Percentiles rank a stretch among this genome's conserved stretches.
Conservation (phyloP, 768 basidiomycete species). For the Coprinellus micaceus region DNA sequence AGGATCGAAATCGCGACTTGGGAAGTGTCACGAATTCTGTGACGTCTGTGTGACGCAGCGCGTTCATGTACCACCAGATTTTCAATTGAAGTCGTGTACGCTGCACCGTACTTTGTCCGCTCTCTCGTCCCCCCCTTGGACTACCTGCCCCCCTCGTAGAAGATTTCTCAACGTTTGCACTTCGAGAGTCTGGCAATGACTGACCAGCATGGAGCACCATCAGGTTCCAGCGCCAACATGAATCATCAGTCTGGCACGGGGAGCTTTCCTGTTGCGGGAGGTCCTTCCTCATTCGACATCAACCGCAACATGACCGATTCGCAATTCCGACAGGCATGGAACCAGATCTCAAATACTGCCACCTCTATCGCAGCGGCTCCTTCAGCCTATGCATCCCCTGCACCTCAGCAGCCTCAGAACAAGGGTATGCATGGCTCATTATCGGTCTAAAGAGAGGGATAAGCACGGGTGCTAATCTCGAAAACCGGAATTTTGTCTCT, state of each 20-base stretch:
- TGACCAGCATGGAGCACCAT: slow-evolving; percentile 21
- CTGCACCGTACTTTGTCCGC: neutral
- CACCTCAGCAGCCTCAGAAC: slow-evolving; percentile 31
- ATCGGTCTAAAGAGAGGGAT: neutral
- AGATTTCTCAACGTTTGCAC: neutral
- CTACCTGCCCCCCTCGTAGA: neutral
- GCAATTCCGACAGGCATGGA: slow-evolving; percentile 62
- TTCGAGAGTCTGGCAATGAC: slow-evolving; percentile 18
- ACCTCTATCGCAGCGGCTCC: slow-evolving; percentile 18
- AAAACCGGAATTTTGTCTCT: neutral
- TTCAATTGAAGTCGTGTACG: neutral
- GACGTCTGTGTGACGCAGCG: slow-evolving; percentile 10
- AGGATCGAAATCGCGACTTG: neutral
- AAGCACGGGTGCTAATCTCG: slow-evolving; percentile 1
- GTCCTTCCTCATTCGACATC: slow-evolving; percentile 27
- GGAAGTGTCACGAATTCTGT: neutral
- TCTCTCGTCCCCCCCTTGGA: neutral
- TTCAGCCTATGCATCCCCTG: slow-evolving; percentile 36
- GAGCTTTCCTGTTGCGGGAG: slow-evolving; percentile 17
- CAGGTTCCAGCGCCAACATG: slow-evolving; percentile 13
- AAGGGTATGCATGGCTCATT: slow-evolving; percentile 25
- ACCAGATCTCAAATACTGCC: slow-evolving; percentile 42
- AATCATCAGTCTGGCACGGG: too few relatives aligned
- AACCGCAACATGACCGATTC: slow-evolving; percentile 52
- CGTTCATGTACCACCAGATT: slow-evolving; percentile 4